Evolutionary conservation across 176 grass and related monocot species (phyloP).

Genomic region (Oryza coarctata): DNA sequence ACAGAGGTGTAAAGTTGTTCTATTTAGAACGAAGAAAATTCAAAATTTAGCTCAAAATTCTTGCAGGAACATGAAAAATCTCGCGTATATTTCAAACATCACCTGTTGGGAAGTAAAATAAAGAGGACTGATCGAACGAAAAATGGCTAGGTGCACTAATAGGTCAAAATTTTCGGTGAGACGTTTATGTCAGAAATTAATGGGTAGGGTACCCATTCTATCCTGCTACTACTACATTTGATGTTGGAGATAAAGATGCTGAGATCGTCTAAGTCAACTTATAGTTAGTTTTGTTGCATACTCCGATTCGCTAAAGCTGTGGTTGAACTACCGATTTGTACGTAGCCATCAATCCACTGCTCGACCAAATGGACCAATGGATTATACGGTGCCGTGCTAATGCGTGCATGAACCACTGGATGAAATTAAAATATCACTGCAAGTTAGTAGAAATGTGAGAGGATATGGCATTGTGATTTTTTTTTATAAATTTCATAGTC

Average conservation of each 20-base stretch:
- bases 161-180: neutral
- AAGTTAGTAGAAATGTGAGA: neutral
- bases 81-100: too few species aligned
- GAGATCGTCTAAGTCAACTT: neutral
- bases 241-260: neutral
- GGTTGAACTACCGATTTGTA: neutral
- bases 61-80: too few species aligned
- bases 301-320: neutral
- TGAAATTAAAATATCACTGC: neutral
- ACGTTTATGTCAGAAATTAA: neutral
- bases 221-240: neutral
- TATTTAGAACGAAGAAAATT: too few species aligned
- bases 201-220: neutral
- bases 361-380: slow-evolving; percentile 2
- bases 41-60: too few species aligned
- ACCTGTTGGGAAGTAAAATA: too few species aligned
- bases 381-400: slow-evolving; percentile 1
- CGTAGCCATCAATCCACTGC: neutral
- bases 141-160: neutral
- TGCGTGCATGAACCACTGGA: neutral
- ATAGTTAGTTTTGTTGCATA: neutral
- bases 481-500: too few species aligned
- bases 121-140: neutral
- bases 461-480: neutral
- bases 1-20: too few species aligned